Percentiles rank a stretch among this genome's conserved stretches.
These are phyloP conservation scores for Thalassia testudinum DNA, from an alignment of 116 monocot genomes.

Conservation along the genomic window DNA sequence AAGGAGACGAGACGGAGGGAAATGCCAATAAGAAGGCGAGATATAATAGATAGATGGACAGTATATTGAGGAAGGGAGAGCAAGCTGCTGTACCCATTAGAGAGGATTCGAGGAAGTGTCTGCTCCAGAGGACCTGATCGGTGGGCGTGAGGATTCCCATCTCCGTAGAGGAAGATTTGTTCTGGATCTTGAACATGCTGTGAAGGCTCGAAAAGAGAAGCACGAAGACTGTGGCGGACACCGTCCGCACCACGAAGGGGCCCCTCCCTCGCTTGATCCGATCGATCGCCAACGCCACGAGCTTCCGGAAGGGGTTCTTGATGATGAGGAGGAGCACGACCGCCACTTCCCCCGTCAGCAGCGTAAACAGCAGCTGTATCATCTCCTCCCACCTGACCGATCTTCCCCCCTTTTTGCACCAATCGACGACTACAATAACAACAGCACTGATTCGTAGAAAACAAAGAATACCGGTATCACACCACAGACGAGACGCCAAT, in stretches of 20 bases:
- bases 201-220: conserved; percentile 41
- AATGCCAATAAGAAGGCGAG: no score
- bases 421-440: no score
- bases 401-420: no score
- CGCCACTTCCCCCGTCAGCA: conserved; percentile 40
- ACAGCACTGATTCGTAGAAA: no score
- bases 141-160: conserved; percentile 34
- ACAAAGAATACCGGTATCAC: no score
- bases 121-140: conserved; percentile 63
- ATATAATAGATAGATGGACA: no score
- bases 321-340: conserved; percentile 48
- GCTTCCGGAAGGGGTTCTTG: conserved; percentile 48
- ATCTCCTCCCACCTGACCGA: no score
- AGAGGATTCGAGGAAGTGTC: conserved; percentile 61
- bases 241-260: conserved; percentile 45
- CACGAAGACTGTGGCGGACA: conserved; percentile 34
- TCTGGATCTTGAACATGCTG: conserved; percentile 57
- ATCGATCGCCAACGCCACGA: conserved; percentile 42
- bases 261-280: conserved; percentile 63
- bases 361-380: conserved; percentile 69
- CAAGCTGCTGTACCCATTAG: conserved; percentile 34
- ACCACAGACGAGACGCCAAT: no score
- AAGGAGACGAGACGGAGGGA: no score
- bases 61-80: background rate
- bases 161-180: conserved; percentile 13